Evolutionary conservation across 345 rosid genomes (phyloP), one percentile per base, ranked within the genome.

Genomic region (Durio zibethinus): DNA sequence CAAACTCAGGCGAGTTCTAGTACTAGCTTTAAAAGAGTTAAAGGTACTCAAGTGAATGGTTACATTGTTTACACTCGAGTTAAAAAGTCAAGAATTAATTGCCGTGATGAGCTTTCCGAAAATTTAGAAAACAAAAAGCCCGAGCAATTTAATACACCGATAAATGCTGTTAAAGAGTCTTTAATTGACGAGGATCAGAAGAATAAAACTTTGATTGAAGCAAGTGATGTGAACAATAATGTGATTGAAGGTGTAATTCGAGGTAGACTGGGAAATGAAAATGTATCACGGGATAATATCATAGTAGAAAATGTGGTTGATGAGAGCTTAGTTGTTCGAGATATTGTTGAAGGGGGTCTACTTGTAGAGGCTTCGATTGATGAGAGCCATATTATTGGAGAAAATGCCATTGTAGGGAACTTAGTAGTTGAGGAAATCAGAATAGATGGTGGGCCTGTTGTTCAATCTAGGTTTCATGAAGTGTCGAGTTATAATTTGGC

Each of bases 61-160:
- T 83, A 80, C 62, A 88, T 91, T 67, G 98, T 94, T 61, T 94
- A 94, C 69, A 86, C 92, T 73, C 88, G 98, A 80, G 82, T 83
- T 63, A 87, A 82, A 76, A 90, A 78, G 80, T 72, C 77, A 70
- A 73, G 81, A 73, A 72, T 78, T 47, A 66, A 80, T 38, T 73
- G 73, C 65, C 40, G 65, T 79, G 80, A 64, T 75, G 77, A 50
- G 43, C 76, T 83, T 45, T 73, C 25, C 47, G 85, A 74, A 48
- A 63, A 75, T 71, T 61, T 47, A 63, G 74, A 74, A 31, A 79
- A 40, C 69, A 64, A 78, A 61, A 77, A 74, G 50, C 29, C 45
- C 3, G 63, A 76, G 59, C 48, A 67, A 69, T 74, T 74, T 20
- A 76, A 63, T 47, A 81, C 81, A 38, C 71, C 52, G 1, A 84